Evolutionary conservation across 257 asterid species (phyloP).

Genomic region (Henckelia pumila): DNA sequence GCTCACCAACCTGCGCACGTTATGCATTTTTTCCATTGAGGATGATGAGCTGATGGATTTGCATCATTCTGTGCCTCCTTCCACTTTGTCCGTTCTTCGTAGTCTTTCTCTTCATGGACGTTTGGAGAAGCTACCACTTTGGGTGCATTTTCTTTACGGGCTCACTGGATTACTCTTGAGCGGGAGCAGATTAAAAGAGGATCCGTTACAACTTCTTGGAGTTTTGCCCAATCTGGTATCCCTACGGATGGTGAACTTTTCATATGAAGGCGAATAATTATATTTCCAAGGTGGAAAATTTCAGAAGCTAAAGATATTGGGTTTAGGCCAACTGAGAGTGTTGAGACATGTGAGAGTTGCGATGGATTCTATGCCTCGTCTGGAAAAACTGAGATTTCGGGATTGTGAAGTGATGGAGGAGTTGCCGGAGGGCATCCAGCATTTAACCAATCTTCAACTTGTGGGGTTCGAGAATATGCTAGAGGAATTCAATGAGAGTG

Average conservation of each 20-base stretch:
- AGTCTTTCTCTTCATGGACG: too few relatives aligned
- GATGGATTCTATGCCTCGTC: too few relatives aligned
- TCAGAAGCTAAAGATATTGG: too few relatives aligned
- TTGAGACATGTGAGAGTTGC: too few relatives aligned
- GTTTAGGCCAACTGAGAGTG: too few relatives aligned
- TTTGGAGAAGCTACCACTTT: slow-evolving; percentile 22
- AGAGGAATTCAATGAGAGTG: neutral
- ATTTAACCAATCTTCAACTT: neutral
- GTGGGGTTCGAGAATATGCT: neutral
- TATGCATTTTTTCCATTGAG: neutral
- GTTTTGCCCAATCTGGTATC: slow-evolving; percentile 33
- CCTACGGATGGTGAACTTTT: neutral
- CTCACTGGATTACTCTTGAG: neutral
- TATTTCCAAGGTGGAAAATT: too few relatives aligned
- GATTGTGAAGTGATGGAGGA: neutral
- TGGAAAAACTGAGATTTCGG: neutral
- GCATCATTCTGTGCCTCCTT: neutral
- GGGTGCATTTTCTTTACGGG: slow-evolving; percentile 23
- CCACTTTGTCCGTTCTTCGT: too few relatives aligned
- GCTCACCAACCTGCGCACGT: slow-evolving; percentile 11
- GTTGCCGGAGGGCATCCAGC: neutral
- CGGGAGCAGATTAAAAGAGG: slow-evolving; percentile 3
- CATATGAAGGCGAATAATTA: too few relatives aligned
- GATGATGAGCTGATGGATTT: slow-evolving; percentile 17
- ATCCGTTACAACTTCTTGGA: slow-evolving; percentile 28